phyloP scores from a whole-genome alignment of 2,329 filamentous ascomycete genomes.

The Cercospora sp. region DNA sequence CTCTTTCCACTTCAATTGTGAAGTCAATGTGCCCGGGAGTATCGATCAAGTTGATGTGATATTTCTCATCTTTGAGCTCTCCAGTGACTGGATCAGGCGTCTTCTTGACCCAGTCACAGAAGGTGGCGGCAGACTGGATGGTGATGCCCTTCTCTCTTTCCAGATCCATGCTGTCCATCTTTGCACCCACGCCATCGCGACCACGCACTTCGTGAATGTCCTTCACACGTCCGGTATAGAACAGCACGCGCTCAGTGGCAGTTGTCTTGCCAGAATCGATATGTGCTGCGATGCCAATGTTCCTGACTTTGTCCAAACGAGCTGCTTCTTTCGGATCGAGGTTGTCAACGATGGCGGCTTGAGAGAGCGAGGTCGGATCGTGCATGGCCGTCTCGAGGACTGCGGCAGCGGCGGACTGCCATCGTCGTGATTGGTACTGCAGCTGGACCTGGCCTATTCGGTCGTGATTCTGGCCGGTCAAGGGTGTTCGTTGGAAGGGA shows the following conservation, averaged over 20 bases:
- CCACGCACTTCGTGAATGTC: constrained; percentile 95
- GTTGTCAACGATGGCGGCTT: constrained; percentile 72
- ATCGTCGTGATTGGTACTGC: constrained; percentile 28
- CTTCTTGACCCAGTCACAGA: constrained; percentile 93
- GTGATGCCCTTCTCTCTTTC: constrained; percentile 99
- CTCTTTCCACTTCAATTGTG: constrained; percentile 96
- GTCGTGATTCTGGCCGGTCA: constrained; percentile 33
- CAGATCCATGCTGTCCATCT: constrained; percentile 99
- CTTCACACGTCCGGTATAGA: constrained; percentile 96
- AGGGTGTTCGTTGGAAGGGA: constrained; percentile 16
- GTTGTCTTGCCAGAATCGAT: constrained; percentile 99
- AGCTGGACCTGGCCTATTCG: constrained; percentile 27
- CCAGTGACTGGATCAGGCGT: constrained; percentile 50
- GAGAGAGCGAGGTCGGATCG: constrained; percentile 58
- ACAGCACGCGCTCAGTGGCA: constrained; percentile 91
- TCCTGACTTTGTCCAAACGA: constrained; percentile 78
- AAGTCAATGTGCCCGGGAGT: constrained; percentile 99
- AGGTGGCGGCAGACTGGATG: constrained; percentile 96
- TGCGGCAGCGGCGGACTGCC: constrained; percentile 35
- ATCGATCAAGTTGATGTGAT: constrained; percentile 98
- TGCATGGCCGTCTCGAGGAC: constrained; percentile 58
- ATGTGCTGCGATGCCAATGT: constrained; percentile 98
- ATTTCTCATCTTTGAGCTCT: constrained; percentile 81
- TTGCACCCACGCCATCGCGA: constrained; percentile 91
- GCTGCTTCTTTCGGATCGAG: constrained; percentile 77